These are phyloP conservation scores for Cucumis cinereus DNA, from an alignment of 306 rosid genomes.

Conservation along the genomic window DNA sequence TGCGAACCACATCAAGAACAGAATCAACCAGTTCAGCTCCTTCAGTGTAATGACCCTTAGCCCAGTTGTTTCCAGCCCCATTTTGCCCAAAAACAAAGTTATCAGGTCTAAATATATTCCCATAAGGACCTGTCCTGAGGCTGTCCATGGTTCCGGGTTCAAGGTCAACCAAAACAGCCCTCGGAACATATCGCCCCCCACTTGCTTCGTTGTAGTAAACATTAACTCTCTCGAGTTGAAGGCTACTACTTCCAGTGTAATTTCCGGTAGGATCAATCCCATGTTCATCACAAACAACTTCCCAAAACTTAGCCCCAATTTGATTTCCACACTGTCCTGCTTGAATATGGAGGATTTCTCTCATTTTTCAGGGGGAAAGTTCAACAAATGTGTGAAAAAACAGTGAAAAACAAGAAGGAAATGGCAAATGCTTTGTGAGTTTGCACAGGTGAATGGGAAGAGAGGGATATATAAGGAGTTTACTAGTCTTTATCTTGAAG, in stretches of 20 bases:
- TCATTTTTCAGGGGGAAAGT: slow-evolving; percentile 30
- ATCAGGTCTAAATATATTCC: slow-evolving; percentile 72
- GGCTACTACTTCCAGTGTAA: slow-evolving; percentile 44
- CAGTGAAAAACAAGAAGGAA: not conserved
- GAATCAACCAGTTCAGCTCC: slow-evolving; percentile 85
- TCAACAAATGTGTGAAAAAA: not conserved
- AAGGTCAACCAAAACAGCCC: slow-evolving; percentile 82
- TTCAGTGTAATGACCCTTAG: slow-evolving; percentile 84
- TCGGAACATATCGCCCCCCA: slow-evolving; percentile 72
- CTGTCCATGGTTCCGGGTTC: slow-evolving; percentile 96
- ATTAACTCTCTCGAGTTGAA: slow-evolving; percentile 78
- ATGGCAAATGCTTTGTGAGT: not conserved
- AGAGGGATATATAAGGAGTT: not conserved
- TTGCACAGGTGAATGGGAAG: not conserved
- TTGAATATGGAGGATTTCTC: slow-evolving; percentile 85
- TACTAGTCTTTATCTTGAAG: not conserved
- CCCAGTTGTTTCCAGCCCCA: slow-evolving; percentile 95
- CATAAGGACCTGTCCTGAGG: slow-evolving; percentile 62
- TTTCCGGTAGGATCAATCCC: slow-evolving; percentile 64
- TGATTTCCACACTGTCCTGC: slow-evolving; percentile 93
- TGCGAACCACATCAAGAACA: slow-evolving; percentile 86
- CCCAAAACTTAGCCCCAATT: slow-evolving; percentile 86
- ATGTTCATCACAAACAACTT: slow-evolving; percentile 83
- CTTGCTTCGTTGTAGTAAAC: slow-evolving; percentile 84
- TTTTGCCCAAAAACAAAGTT: slow-evolving; percentile 82